Base-by-base conservation (phyloP, 371 early-diverging fungal genomes). In the Mortierella sp. region DNA sequence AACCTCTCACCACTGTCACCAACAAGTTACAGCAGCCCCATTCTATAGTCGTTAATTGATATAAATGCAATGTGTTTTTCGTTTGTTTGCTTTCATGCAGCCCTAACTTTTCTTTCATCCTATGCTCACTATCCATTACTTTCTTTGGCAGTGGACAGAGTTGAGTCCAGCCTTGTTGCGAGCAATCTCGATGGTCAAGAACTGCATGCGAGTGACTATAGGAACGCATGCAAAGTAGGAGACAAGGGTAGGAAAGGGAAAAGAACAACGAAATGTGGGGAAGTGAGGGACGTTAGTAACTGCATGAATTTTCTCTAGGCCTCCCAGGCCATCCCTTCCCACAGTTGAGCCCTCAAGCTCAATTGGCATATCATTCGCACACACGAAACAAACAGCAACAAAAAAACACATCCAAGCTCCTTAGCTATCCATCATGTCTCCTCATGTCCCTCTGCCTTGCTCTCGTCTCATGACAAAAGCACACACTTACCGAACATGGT, bases 171-270 rank as follows among this genome's bases (percentile, higher is more conserved):
- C 95, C 82, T 91, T 93, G 91, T 96, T 97, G 76, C 98, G 92
- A 38, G 97, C 96, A 85, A 97, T 95, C 88, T 98, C 98, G 72
- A 98, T 90, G 76, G 96, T 96, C 88, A 94, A 94, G 88, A 98
- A 98, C 94, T 97, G 95, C 60, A 93, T 89, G 44, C 95, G 89
- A 57, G 94, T 91, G 19, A 90, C 93, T 84, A 80, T 52, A 24
- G 2, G n/a, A 24, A 52, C 9, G 45, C 21, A 38, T 38, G 42
- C 42, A 38, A 5, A 38, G 42, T 60, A 55, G 38, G 42, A 76
- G 11, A 72, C 28, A 34, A 68, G 70, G 45, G 28, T 9, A 47
- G 44, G 72, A 65, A 44, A 76, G 16, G 21, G 72, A 34, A 71
- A 63, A 28, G 58, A 44, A 8, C 31, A 63, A 34, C 2, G 16